Base-by-base conservation (phyloP, 345 rosid genomes). In the Ceriops tagal region DNA sequence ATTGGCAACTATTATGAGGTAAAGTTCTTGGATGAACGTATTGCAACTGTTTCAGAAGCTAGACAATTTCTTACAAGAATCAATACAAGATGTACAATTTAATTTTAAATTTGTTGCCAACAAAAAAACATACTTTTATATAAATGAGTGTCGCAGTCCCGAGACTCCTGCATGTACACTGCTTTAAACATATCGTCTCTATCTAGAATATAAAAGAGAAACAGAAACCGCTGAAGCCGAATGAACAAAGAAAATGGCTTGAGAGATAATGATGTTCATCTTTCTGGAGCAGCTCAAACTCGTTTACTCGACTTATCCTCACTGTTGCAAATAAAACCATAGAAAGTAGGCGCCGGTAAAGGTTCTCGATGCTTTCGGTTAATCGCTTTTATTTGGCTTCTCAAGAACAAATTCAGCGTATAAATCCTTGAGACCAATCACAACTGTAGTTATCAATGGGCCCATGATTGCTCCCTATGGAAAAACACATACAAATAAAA, bases 381-480 rank as follows among this genome's bases (percentile, higher is more conserved):
- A 82, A 49, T 79, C 62, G 15, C 53, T 73, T 76, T 84, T 85
- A 84, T 80, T 83, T 0, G 87, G 83, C 69, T 83, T 93, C 22
- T 72, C 88, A 35, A 95, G 72, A 53, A 95, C 91, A 75, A 90
- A 92, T 76, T 95, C 99, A 5, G 80, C 86, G 47, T 95, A 95
- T 64, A 95, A 70, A 84, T 95, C 96, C 83, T 95, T 95, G 21
- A 95, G 83, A 18, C 92, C 98, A 15, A 95, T 87, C 73, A 95
- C 86, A 58, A 92, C 96, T 0, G 98, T 95, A 6, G 98, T 92
- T 73, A 95, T 90, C 80, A 95, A 80, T 2, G 99, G 99, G 5
- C 98, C 99, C 98, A 92, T 95, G 60, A 95, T 92, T 34, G 99
- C 99, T 74, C 99, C 98, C 99, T 95, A 84, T 68, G 63, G 62